Percentiles rank a stretch among this genome's conserved stretches.
Evolutionary conservation across 208 protist species (phyloP).

Genomic region (Phytomonas francai): DNA sequence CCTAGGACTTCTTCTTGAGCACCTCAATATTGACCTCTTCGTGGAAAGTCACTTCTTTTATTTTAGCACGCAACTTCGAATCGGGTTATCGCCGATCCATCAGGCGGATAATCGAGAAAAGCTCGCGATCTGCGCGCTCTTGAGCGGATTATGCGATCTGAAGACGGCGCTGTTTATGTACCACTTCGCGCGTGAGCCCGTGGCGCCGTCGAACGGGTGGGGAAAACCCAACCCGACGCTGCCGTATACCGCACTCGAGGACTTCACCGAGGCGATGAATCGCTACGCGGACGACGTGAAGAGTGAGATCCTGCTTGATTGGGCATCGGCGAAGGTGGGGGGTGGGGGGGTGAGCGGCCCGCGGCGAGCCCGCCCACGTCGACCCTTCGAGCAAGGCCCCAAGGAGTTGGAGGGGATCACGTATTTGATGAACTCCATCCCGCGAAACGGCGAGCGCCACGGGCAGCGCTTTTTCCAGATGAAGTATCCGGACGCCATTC

Average conservation of each 20-base stretch:
- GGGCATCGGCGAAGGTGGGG: no score
- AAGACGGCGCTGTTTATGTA: conserved; percentile 40
- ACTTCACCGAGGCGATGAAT: conserved; percentile 36
- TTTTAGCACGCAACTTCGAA: conserved; percentile 38
- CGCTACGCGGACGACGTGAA: conserved; percentile 28
- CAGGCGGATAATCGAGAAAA: conserved; percentile 36
- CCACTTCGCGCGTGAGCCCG: conserved; percentile 30
- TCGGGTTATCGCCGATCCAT: conserved; percentile 37
- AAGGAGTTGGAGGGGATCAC: conserved; percentile 18
- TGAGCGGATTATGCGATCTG: conserved; percentile 27
- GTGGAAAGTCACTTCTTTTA: conserved; percentile 52
- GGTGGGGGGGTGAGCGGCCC: no score
- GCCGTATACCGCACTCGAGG: conserved; percentile 19
- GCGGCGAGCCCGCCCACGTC: no score
- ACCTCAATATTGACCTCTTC: conserved; percentile 22
- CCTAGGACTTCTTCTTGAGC: conserved; percentile 46
- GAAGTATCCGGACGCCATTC: not conserved
- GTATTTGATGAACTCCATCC: conserved; percentile 11
- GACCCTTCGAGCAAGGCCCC: conserved; percentile 14
- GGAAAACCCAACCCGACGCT: conserved; percentile 9
- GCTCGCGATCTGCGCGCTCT: conserved; percentile 28
- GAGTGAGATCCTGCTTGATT: conserved; percentile 23
- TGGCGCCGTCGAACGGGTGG: conserved; percentile 8
- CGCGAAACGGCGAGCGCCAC: conserved; percentile 1
- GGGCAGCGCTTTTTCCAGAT: not conserved